Evolutionary conservation across 2,329 filamentous ascomycete genomes (phyloP), one percentile per base, ranked within the genome.

Genomic region (Xylariaceae sp.): DNA sequence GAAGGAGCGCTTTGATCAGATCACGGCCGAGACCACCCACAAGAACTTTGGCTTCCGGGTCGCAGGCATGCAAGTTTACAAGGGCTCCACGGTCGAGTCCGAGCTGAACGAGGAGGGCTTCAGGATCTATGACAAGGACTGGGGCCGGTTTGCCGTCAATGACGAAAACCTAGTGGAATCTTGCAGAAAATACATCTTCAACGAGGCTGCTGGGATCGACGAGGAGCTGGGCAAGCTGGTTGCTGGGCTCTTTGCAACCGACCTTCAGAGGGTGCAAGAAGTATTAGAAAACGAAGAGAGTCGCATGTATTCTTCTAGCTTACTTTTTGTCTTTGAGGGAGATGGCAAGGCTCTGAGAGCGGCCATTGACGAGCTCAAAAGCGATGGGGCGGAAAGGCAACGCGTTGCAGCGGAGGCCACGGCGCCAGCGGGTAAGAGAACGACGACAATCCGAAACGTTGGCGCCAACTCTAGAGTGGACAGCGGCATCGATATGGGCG

Each of bases 251-350:
- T 85, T 86, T 62, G 70, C 75, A 3, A 66, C 71, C 4, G 82
- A 84, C 34, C 71, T 87, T 41, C 70, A 69, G 58, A 73, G 64
- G 47, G 78, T 86, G 0, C 74, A 81, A 57, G 65, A 77, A 2
- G 73, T 83, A 0, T 67, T 86, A n/a, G 71, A 77, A 43, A 69
- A 65, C 1, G 75, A 84, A 55, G 80, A 84, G 63, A 83, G 76
- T 56, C 78, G 82, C 58, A 87, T 86, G 82, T 87, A 81, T 65
- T 87, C 81, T 11, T 71, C 80, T 1, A 83, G 80, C 48, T 67
- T 87, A 19, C 74, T 87, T 0, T 85, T 87, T 53, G 77, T 85
- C 2, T 86, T 83, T 36, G 83, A 87, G 62, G 83, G 83, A 19
- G 81, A 87, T 45, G 83, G 82, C 18, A 66, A 72, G 4, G 75